These are phyloP conservation scores for Suillus paluster DNA, from an alignment of 768 basidiomycete genomes.

Conservation along the genomic window DNA sequence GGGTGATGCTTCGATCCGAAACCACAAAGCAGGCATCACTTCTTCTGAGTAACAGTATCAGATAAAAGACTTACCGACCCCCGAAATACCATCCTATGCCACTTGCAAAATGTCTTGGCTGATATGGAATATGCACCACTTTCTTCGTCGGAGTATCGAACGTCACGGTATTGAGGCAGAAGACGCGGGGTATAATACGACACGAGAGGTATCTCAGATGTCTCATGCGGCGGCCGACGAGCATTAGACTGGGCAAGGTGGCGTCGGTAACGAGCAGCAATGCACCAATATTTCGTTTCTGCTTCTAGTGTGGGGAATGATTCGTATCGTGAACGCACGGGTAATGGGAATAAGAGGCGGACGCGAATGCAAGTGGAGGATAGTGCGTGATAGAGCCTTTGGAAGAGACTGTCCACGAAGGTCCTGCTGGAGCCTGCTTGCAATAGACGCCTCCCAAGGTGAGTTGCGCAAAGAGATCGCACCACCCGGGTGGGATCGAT, in stretches of 20 bases:
- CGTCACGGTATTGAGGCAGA: constrained; percentile 42
- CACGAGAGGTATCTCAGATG: constrained; percentile 26
- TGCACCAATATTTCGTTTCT: constrained; percentile 37
- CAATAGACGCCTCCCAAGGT: constrained; percentile 6
- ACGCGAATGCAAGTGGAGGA: constrained; percentile 19
- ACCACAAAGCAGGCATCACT: not conserved
- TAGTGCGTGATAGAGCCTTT: constrained; percentile 17
- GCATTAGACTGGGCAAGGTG: constrained; percentile 20
- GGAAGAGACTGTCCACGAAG: constrained; percentile 12
- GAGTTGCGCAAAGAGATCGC: constrained; percentile 12
- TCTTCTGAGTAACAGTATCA: not conserved
- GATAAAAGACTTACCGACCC: constrained; percentile 39
- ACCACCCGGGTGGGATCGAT: constrained; percentile 11
- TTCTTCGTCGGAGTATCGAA: constrained; percentile 5
- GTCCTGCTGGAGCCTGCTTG: constrained; percentile 3
- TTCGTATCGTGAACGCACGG: constrained; percentile 18
- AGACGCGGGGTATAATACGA: constrained; percentile 42
- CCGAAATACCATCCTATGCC: constrained; percentile 51
- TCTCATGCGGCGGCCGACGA: constrained; percentile 12
- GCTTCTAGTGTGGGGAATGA: constrained; percentile 27
- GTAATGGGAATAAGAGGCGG: constrained; percentile 15
- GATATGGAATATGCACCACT: constrained; percentile 33
- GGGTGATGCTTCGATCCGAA: constrained; percentile 37
- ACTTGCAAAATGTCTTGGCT: constrained; percentile 44
- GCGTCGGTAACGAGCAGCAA: constrained; percentile 29